Evolutionary conservation across 2,329 filamentous ascomycete species (phyloP), one percentile per base, ranked within the genome.

Genomic region (Laburnicola sp.): DNA sequence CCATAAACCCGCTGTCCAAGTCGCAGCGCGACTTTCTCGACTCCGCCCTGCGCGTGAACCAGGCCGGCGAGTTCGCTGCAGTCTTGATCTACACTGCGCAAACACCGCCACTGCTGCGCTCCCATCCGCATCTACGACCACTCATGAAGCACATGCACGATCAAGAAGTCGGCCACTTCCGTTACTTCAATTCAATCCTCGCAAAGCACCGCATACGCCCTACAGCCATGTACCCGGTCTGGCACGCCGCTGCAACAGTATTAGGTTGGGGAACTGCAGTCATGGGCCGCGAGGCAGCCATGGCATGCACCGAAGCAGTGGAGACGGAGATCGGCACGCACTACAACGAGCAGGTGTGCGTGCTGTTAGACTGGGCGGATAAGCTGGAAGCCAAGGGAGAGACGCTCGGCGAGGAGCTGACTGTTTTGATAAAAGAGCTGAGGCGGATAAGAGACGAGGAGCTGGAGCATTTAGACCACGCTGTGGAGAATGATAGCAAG

Each of bases 111-210:
- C 77, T 97, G 45, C 80, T 91, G 50, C 82, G 84, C 59, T 83
- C 87, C 3, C 87, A 97, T 71, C 93, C 94, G 1, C 89, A 96
- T 69, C 85, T 99, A 16, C 87, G 90, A 5, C 88, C 91, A 0
- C 77, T 97, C 28, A 96, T 99, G 91, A 84, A 86, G 64, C 94
- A 97, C 80, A 99, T 99, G 94, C 92, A 96, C 78, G 90, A 94
- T 65, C 94, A 99, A 73, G 94, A 99, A 78, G 91, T 84, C 9
- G 87, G 85, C 6, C 94, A 99, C 74, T 86, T 97, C 62, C 74
- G 78, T 3, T 94, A 86, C 31, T 99, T 97, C 81, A 96, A 96
- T 74, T 66, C 78, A 2, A 81, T 97, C 25, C 79, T 97, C 3
- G 85, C 88, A 16, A 88, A 86, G 65, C 94, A 97, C 74, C 90